Evolutionary conservation across 768 basidiomycete genomes (phyloP), one percentile per base, ranked within the genome.

Genomic region (Leccinum barrowsii): DNA sequence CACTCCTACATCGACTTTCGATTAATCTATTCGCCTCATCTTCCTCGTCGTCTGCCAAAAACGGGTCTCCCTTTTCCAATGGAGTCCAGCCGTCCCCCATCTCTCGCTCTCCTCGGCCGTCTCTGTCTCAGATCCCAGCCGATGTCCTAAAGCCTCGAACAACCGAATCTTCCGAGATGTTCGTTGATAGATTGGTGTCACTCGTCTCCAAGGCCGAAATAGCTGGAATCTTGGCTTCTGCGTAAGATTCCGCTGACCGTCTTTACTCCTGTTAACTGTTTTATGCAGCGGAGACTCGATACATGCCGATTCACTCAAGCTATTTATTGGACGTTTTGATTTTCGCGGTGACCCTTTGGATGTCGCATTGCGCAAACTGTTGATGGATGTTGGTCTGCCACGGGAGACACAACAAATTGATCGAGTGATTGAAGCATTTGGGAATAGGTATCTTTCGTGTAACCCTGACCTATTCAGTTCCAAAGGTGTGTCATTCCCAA

Each of bases 371-470:
- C 87, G 97, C 42, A 86, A 85, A 67, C 70, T 99, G 50, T 79
- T 99, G 35, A 93, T 97, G 90, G 86, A 94, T 65, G 85, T 97
- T 22, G 85, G 90, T 40, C 81, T 99, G 26, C 97, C 97, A 3
- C 82, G 87, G 56, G 97, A 99, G 77, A 98, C 97, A 2, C 97
- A 99, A 70, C 96, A 98, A 73, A 99, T 99, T 59, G 97, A 99
- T 73, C 82, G 97, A 57, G 92, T 98, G 50, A 92, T 99, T 67
- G 94, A 98, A 74, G 91, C 92, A 0, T 99, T 99, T 73, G 91
- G 96, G 5, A 80, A 78, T 47, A 83, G 90, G 59, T 99, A 97
- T 73, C 75, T 85, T 58, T 77, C 82, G 50, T 94, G 93, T 71
- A 96, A 98, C 69, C 87, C 89, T 51, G 82, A 77, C 42, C 71